phyloP scores from a whole-genome alignment of 306 rosid species.

The Cotoneaster glaucophyllus region DNA sequence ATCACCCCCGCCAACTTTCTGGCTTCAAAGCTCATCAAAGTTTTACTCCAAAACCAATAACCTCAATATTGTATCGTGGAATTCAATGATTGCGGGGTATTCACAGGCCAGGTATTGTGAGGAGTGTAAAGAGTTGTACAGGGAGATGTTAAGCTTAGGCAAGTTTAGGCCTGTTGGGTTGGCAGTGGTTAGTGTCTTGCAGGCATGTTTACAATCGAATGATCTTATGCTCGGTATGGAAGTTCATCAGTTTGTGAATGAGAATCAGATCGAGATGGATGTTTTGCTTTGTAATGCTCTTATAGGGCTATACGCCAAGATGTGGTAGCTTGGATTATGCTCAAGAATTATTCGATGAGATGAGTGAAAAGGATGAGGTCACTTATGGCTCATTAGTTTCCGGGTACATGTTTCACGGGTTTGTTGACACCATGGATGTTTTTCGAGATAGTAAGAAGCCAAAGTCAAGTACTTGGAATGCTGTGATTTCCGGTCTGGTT shows the following conservation, averaged over 20 bases:
- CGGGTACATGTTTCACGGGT: constrained; percentile 68
- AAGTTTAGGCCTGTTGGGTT: constrained; percentile 47
- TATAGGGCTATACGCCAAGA: constrained; percentile 72
- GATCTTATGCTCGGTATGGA: constrained; percentile 66
- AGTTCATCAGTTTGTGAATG: constrained; percentile 45
- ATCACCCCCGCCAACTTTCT: constrained; percentile 69
- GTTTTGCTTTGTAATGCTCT: constrained; percentile 57
- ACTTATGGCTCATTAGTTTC: constrained; percentile 63
- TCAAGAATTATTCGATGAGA: constrained; percentile 52
- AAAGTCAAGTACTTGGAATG: constrained; percentile 66
- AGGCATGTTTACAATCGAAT: constrained; percentile 78
- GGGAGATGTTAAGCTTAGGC: constrained; percentile 36
- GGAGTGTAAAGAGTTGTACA: constrained; percentile 57
- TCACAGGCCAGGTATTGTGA: constrained; percentile 61
- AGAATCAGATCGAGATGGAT: constrained; percentile 45
- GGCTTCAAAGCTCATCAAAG: constrained; percentile 59
- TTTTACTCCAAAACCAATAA: constrained; percentile 45
- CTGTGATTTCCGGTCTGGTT: constrained; percentile 65
- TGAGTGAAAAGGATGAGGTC: constrained; percentile 63
- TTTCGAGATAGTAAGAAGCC: constrained; percentile 40
- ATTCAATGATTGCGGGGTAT: constrained; percentile 78
- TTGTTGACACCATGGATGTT: constrained; percentile 50
- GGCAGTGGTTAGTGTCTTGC: constrained; percentile 62
- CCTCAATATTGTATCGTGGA: constrained; percentile 62
- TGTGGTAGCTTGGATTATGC: constrained; percentile 81